phyloP scores from a whole-genome alignment of 495 filamentous ascomycete species.

The Alectoria sarmentosa region DNA sequence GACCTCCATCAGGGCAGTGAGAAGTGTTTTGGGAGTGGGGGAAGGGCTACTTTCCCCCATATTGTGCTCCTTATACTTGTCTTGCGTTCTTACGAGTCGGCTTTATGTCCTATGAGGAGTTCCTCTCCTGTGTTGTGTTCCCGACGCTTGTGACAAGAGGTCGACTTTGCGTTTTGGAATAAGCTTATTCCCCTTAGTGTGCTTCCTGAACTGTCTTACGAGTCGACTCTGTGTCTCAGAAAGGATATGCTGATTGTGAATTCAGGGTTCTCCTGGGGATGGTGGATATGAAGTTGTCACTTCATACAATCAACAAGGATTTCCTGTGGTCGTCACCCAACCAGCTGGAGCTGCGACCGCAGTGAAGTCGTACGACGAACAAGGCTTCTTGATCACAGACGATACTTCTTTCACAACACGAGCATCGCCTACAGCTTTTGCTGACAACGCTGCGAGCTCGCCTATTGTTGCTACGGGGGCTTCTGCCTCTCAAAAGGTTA shows the following conservation, averaged over 20 bases:
- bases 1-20: background rate
- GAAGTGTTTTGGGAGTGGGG: background rate
- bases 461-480: slow-evolving; percentile 6
- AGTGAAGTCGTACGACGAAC: slow-evolving; percentile 34
- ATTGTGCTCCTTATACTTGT: background rate
- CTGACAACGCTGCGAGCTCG: slow-evolving; percentile 14
- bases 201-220: background rate
- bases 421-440: slow-evolving; percentile 18
- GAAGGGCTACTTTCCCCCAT: background rate
- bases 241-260: background rate
- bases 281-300: slow-evolving; percentile 41
- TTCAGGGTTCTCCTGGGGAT: slow-evolving; percentile 32
- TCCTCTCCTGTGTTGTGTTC: too few species aligned
- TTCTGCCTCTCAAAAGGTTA: slow-evolving; percentile 9
- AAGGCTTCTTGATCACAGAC: slow-evolving; percentile 37
- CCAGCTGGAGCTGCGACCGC: slow-evolving; percentile 28
- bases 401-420: slow-evolving; percentile 14
- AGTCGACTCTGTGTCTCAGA: background rate
- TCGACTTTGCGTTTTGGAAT: background rate
- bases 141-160: background rate
- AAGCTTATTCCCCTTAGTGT: background rate
- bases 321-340: slow-evolving; percentile 35
- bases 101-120: background rate
- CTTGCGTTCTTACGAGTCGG: background rate
- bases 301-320: slow-evolving; percentile 37